Evolutionary conservation across 371 early-diverging fungal genomes (phyloP).

Genomic region (Apophysomyces ossiformis): DNA sequence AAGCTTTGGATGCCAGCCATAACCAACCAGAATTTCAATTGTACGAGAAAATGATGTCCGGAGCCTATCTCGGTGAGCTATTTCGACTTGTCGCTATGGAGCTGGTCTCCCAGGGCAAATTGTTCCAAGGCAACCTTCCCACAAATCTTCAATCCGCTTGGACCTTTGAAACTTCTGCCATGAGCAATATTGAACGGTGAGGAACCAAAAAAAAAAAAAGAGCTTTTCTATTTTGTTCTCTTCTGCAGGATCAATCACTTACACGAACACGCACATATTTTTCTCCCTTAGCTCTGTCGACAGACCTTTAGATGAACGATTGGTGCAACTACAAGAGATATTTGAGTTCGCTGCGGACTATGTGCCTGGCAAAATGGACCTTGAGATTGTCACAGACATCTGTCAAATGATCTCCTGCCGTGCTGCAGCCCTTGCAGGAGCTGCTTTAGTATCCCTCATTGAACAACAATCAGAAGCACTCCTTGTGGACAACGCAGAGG

Average conservation of each 20-base stretch:
- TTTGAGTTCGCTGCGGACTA: slow-evolving; percentile 21
- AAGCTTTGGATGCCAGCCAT: slow-evolving; percentile 71
- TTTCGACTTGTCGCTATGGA: slow-evolving; percentile 74
- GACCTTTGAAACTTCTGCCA: slow-evolving; percentile 75
- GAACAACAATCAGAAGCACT: slow-evolving; percentile 29
- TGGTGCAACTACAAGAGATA: neutral
- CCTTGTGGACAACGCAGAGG: slow-evolving; percentile 12
- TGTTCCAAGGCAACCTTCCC: slow-evolving; percentile 71
- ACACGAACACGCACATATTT: slow-evolving; percentile 1
- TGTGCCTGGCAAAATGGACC: slow-evolving; percentile 16
- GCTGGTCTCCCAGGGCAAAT: slow-evolving; percentile 65
- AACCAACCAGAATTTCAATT: slow-evolving; percentile 75
- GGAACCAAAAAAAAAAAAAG: neutral
- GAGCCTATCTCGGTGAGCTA: slow-evolving; percentile 91
- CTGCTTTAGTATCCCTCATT: slow-evolving; percentile 41
- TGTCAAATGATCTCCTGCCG: slow-evolving; percentile 36
- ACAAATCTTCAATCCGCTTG: slow-evolving; percentile 60
- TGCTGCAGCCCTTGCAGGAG: slow-evolving; percentile 35
- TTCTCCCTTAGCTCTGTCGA: neutral
- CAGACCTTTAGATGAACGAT: neutral
- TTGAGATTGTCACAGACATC: slow-evolving; percentile 35
- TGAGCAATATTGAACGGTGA: slow-evolving; percentile 57
- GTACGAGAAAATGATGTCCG: slow-evolving; percentile 91
- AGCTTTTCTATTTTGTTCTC: neutral
- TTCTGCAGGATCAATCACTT: neutral